These are phyloP conservation scores for Termitomyces sp. DNA, from an alignment of 768 basidiomycete genomes.

Conservation along the genomic window DNA sequence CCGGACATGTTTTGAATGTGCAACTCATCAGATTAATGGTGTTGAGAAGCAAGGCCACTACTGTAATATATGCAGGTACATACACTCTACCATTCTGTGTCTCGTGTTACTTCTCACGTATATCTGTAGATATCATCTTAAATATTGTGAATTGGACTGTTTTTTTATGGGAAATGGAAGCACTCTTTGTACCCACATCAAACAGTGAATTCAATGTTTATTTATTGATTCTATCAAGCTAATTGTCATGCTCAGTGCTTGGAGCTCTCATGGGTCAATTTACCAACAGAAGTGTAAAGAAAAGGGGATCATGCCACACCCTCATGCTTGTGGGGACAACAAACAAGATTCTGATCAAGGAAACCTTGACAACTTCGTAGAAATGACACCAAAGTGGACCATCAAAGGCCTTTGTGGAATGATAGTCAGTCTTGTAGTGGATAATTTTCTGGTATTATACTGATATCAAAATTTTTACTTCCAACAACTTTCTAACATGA, in stretches of 20 bases:
- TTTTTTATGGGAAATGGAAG: slow-evolving; percentile 1
- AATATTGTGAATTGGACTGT: not conserved
- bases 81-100: not conserved
- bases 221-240: not conserved
- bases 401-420: slow-evolving; percentile 10
- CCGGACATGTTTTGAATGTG: not conserved
- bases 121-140: not conserved
- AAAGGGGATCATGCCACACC: not conserved
- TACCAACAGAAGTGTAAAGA: not conserved
- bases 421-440: not conserved
- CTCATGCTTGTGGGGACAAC: not conserved
- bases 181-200: slow-evolving; percentile 5
- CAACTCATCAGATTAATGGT: not conserved
- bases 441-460: not conserved
- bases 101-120: not conserved
- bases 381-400: slow-evolving; percentile 6
- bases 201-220: not conserved
- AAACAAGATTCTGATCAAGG: not conserved
- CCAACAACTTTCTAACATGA: not conserved
- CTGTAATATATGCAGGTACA: slow-evolving; percentile 2
- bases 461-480: not conserved
- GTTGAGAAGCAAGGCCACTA: not conserved
- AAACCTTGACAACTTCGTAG: slow-evolving; percentile 8
- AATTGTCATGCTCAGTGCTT: not conserved
- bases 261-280: not conserved